Evolutionary conservation across 2,329 filamentous ascomycete species (phyloP).

Genomic region (Stachybotrys chartarum): DNA sequence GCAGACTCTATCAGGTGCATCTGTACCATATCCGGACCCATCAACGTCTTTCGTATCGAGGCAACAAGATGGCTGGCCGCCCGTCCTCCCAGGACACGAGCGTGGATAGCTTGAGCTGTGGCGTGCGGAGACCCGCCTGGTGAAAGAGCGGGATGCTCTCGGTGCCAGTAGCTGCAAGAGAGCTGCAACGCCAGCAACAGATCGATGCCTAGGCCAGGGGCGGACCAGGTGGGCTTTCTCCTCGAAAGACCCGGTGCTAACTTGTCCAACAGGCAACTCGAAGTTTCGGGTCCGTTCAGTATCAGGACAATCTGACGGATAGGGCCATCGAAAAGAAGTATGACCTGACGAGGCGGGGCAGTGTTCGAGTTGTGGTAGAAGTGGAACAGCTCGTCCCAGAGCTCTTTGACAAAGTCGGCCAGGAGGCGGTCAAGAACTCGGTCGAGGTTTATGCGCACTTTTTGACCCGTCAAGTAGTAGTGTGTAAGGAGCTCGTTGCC

Average conservation of each 20-base stretch:
- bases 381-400: conserved; percentile 29
- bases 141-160: conserved; percentile 24
- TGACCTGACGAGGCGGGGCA: conserved; percentile 20
- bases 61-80: conserved; percentile 20
- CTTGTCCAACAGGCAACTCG: conserved; percentile 25
- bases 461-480: conserved; percentile 26
- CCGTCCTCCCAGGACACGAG: conserved; percentile 18
- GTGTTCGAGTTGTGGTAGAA: conserved; percentile 22
- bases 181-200: conserved; percentile 26
- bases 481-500: conserved; percentile 28
- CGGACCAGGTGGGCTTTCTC: conserved; percentile 23
- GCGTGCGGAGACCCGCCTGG: conserved; percentile 25
- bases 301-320: conserved; percentile 28
- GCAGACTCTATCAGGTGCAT: conserved; percentile 30
- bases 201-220: conserved; percentile 22
- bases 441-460: conserved; percentile 25
- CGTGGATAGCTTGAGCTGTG: conserved; percentile 22
- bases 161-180: conserved; percentile 26
- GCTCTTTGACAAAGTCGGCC: conserved; percentile 19
- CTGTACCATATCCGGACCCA: conserved; percentile 27
- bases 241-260: conserved; percentile 26
- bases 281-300: conserved; percentile 27
- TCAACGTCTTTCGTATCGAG: conserved; percentile 18
- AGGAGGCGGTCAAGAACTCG: conserved; percentile 27
- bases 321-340: conserved; percentile 27